A percentile compares a stretch with the other conserved stretches of the same genome.
Evolutionary conservation across 345 rosid species (phyloP).

Genomic region (Nephelium lappaceum): DNA sequence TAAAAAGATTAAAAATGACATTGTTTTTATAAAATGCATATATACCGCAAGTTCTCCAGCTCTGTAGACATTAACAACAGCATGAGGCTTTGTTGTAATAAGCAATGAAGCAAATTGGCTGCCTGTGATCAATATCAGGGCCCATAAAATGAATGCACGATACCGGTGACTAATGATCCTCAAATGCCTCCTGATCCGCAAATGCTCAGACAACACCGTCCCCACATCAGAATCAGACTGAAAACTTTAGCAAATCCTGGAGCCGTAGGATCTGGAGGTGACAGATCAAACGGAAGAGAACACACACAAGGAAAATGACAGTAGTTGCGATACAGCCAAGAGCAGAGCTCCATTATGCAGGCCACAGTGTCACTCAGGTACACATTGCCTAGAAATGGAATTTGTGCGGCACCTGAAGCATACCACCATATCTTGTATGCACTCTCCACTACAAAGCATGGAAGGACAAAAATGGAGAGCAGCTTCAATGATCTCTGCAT

Average conservation of each 20-base stretch:
- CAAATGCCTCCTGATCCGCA: constrained; percentile 79
- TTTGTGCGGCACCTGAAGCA: constrained; percentile 87
- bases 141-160: constrained; percentile 63
- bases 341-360: constrained; percentile 76
- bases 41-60: constrained; percentile 93
- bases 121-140: constrained; percentile 72
- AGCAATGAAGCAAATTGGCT: constrained; percentile 89
- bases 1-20: constrained; percentile 15
- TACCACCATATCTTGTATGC: constrained; percentile 99
- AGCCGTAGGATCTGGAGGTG: constrained; percentile 91
- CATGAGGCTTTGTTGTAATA: constrained; percentile 58
- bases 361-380: constrained; percentile 76
- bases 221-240: constrained; percentile 75
- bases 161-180: constrained; percentile 90
- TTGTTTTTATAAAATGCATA: not conserved
- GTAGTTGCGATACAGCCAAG: constrained; percentile 92
- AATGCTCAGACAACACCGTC: constrained; percentile 75
- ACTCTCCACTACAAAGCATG: constrained; percentile 71
- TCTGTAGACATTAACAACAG: constrained; percentile 55
- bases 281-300: constrained; percentile 85
- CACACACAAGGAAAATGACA: constrained; percentile 79
- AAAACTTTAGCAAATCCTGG: constrained; percentile 74
- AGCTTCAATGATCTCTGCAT: constrained; percentile 83
- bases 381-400: constrained; percentile 83
- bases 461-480: constrained; percentile 67